These are phyloP conservation scores for Aureobasidium namibiae DNA, from an alignment of 2,329 filamentous ascomycete genomes.

Conservation along the genomic window DNA sequence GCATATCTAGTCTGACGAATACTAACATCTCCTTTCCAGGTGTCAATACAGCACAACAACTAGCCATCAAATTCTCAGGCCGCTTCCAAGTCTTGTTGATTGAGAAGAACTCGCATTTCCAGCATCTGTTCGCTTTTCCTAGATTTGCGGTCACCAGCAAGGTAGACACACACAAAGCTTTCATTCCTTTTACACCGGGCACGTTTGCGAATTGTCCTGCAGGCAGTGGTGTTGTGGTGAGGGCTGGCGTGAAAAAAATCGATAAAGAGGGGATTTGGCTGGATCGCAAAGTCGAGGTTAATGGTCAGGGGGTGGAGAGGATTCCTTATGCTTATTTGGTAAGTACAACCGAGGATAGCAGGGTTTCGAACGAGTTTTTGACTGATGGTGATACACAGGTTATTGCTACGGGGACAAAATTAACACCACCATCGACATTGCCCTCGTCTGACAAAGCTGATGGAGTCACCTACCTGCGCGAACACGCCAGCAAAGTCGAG, in stretches of 20 bases:
- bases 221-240: slow-evolving; percentile 2
- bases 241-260: background rate
- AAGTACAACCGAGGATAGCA: background rate
- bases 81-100: slow-evolving; percentile 10
- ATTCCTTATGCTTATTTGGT: slow-evolving; percentile 12
- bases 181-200: slow-evolving; percentile 12
- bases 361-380: background rate
- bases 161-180: slow-evolving; percentile 12
- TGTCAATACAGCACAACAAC: slow-evolving; percentile 13
- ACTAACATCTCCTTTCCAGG: background rate
- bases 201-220: background rate
- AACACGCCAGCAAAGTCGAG: slow-evolving; percentile 1
- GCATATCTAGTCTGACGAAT: background rate
- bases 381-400: background rate
- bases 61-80: slow-evolving; percentile 1
- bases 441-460: slow-evolving; percentile 10
- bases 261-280: background rate
- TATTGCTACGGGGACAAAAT: slow-evolving; percentile 12
- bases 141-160: slow-evolving; percentile 9
- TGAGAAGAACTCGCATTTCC: slow-evolving; percentile 15
- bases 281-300: slow-evolving; percentile 6
- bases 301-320: background rate
- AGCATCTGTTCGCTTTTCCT: slow-evolving; percentile 13
- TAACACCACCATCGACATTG: slow-evolving; percentile 10
- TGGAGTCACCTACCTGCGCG: slow-evolving; percentile 8